phyloP scores from a whole-genome alignment of 1,139 yeast genomes.

The Hemisphaericaspora xylanilytica region DNA sequence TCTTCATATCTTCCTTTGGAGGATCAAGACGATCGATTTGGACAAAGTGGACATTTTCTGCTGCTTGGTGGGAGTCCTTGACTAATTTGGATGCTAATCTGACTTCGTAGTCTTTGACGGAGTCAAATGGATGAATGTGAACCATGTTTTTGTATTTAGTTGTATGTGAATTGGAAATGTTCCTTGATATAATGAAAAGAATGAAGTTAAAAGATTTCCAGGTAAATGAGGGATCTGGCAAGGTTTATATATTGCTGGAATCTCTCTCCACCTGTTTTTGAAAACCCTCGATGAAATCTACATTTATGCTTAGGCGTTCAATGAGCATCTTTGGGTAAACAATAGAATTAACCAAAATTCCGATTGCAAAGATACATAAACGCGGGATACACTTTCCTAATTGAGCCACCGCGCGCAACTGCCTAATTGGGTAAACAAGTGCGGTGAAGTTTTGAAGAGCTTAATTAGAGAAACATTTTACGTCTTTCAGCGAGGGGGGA shows the following conservation, averaged over 20 bases:
- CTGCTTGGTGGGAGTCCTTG: constrained; percentile 54
- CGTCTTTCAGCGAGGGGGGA: not conserved
- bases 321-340: too few relatives aligned
- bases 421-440: not conserved
- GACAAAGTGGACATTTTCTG: constrained; percentile 60
- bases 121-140: constrained; percentile 57
- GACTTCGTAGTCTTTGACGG: constrained; percentile 65
- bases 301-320: too few relatives aligned
- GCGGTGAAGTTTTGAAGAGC: too few relatives aligned
- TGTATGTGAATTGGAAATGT: not conserved
- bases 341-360: too few relatives aligned
- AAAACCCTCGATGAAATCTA: too few relatives aligned
- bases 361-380: too few relatives aligned
- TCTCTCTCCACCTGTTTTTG: too few relatives aligned
- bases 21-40: constrained; percentile 77
- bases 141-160: not conserved
- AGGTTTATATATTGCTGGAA: too few relatives aligned
- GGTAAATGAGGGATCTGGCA: too few relatives aligned
- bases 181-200: too few relatives aligned
- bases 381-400: constrained; percentile 8
- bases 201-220: too few relatives aligned
- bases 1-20: constrained; percentile 72
- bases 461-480: not conserved
- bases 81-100: constrained; percentile 60
- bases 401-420: constrained; percentile 7